Base-by-base conservation (phyloP, 2,329 filamentous ascomycete genomes). In the Parastagonospora nodorum region DNA sequence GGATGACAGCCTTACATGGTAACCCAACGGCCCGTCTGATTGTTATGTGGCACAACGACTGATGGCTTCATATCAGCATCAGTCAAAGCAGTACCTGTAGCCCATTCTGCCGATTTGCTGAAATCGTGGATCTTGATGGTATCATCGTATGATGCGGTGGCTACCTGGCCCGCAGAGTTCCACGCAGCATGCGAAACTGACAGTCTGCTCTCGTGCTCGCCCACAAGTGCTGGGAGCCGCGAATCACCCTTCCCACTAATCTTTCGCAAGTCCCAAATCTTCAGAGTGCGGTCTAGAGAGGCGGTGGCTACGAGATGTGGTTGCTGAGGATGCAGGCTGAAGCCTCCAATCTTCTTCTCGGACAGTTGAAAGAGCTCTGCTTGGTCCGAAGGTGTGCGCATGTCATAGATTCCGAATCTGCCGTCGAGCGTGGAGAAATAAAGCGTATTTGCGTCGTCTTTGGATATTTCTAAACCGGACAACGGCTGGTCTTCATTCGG, bases 321-420 rank as follows among this genome's bases (percentile, higher is more conserved):
- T 2, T 91, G 83, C 0, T 87, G 73, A 0, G 94, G 93, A 63
- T 95, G 87, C 2, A 97, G 74, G 0, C 88, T 89, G 73, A 97
- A 97, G 0, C 94, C 94, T 14, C 94, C 94, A 46, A 99, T 97
- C 68, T 99, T 99, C 72, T 96, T 92, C 45, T 95, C 92, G 0
- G 87, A 89, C 0, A 97, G 78, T 8, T 84, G 81, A 83, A 90
- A 95, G 1, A 89, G 77, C 12, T 91, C 84, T 0, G 83, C 81
- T 2, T 84, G 80, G 6, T 75, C 75, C 0, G 80, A 73, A 0
- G 76, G 74, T 0, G 82, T 80, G 7, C 93, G 85, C 47, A 88
- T 81, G 66, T 99, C 94, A 66, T 94, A 86, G 1, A 88, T 86
- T 0, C 92, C 92, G 27, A 97, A 87, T 0, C 79, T 80, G 1